Conservation (phyloP, 371 early-diverging fungal species). For the Mortierella sp. region DNA sequence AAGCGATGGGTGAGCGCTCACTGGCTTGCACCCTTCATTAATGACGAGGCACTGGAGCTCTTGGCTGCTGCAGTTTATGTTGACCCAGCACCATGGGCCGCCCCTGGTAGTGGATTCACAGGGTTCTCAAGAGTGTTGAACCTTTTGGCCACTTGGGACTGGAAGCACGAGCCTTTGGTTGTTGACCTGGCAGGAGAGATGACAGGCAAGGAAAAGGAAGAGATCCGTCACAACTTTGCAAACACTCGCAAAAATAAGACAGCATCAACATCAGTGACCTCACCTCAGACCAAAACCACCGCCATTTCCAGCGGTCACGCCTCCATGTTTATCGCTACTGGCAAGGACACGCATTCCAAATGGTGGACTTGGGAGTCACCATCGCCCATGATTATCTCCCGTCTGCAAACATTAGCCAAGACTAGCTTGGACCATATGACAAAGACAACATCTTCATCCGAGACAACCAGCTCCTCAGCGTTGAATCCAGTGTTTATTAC, state of each 20-base stretch:
- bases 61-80: slow-evolving; percentile 74
- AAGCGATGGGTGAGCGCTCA: slow-evolving; percentile 93
- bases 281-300: slow-evolving; percentile 32
- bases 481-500: slow-evolving; percentile 74
- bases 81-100: slow-evolving; percentile 72
- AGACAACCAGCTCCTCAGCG: slow-evolving; percentile 36
- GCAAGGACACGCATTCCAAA: slow-evolving; percentile 68
- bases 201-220: slow-evolving; percentile 61
- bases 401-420: slow-evolving; percentile 73
- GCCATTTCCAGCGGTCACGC: slow-evolving; percentile 58
- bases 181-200: slow-evolving; percentile 81
- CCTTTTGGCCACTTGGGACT: slow-evolving; percentile 80
- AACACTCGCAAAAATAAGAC: slow-evolving; percentile 56
- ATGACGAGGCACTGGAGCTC: slow-evolving; percentile 73
- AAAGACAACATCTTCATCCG: slow-evolving; percentile 28
- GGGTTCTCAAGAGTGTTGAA: slow-evolving; percentile 84
- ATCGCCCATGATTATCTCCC: slow-evolving; percentile 65
- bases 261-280: slow-evolving; percentile 17
- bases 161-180: slow-evolving; percentile 78
- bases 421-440: slow-evolving; percentile 68
- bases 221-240: slow-evolving; percentile 61
- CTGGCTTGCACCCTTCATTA: slow-evolving; percentile 67
- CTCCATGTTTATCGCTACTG: slow-evolving; percentile 76
- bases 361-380: slow-evolving; percentile 70
- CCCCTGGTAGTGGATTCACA: slow-evolving; percentile 68